phyloP scores from a whole-genome alignment of 805 yeast genomes.

The Ogataea populi-albae region DNA sequence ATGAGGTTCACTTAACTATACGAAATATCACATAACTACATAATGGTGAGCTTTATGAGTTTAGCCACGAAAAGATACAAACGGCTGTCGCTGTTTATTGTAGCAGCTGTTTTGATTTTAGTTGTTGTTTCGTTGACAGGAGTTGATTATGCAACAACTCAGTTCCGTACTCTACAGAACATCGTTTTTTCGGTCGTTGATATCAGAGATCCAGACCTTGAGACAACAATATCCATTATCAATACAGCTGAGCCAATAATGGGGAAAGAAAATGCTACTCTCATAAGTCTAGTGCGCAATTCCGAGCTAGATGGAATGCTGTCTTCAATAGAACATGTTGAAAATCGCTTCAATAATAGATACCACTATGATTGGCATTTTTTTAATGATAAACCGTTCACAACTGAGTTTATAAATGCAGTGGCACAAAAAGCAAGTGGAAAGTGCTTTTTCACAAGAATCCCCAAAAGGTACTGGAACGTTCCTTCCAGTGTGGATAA shows the following conservation, averaged over 20 bases:
- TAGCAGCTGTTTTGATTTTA: background rate
- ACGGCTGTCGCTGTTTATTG: too few species aligned
- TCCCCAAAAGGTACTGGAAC: slow-evolving; percentile 47
- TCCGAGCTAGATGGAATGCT: slow-evolving; percentile 36
- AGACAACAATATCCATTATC: slow-evolving; percentile 1
- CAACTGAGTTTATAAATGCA: slow-evolving; percentile 35
- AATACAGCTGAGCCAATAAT: background rate
- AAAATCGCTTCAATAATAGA: slow-evolving; percentile 37
- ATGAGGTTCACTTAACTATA: too few species aligned
- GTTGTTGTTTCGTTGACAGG: too few species aligned
- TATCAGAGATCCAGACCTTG: background rate
- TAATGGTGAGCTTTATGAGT: too few species aligned
- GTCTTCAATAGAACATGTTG: slow-evolving; percentile 35
- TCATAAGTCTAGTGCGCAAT: slow-evolving; percentile 46
- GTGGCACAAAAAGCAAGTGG: slow-evolving; percentile 39
- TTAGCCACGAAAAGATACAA: slow-evolving; percentile 1
- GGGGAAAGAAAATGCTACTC: slow-evolving; percentile 55
- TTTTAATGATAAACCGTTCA: slow-evolving; percentile 46
- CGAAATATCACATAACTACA: too few species aligned
- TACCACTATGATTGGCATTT: slow-evolving; percentile 44
- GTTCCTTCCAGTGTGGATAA: slow-evolving; percentile 43
- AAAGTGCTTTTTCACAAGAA: slow-evolving; percentile 37
- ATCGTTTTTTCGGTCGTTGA: background rate
- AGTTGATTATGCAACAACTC: too few species aligned
- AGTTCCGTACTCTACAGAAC: background rate